A percentile compares a stretch with the other conserved stretches of the same genome.
These are phyloP conservation scores for Torulaspora pretoriensis DNA, from an alignment of 1,139 yeast genomes.

Conservation along the genomic window DNA sequence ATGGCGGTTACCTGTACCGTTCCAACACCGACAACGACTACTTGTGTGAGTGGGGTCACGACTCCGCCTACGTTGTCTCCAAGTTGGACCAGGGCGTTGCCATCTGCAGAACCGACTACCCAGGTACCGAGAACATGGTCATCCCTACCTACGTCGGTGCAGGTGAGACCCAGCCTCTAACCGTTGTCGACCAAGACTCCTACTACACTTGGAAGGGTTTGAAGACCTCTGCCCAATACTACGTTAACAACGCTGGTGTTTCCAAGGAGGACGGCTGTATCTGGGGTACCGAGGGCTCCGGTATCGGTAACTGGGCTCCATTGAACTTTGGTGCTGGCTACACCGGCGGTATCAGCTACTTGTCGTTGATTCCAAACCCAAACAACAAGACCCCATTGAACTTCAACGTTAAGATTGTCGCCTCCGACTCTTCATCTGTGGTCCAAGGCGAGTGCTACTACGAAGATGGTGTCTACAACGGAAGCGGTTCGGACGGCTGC, in stretches of 20 bases:
- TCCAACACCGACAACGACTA: slow-evolving; percentile 53
- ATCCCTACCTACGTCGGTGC: slow-evolving; percentile 67
- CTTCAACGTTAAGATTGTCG: slow-evolving; percentile 83
- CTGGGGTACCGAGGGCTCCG: slow-evolving; percentile 81
- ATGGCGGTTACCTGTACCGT: slow-evolving; percentile 64
- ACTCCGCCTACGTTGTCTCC: slow-evolving; percentile 57
- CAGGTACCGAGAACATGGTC: slow-evolving; percentile 86
- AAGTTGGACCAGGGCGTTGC: slow-evolving; percentile 58
- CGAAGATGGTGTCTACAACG: slow-evolving; percentile 66
- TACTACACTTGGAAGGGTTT: slow-evolving; percentile 83
- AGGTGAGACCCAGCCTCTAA: slow-evolving; percentile 55
- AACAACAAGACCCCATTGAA: slow-evolving; percentile 73
- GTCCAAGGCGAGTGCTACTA: slow-evolving; percentile 78
- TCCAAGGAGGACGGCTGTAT: slow-evolving; percentile 82
- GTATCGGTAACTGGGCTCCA: slow-evolving; percentile 98
- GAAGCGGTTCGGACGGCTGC: slow-evolving; percentile 69
- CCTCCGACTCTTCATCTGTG: slow-evolving; percentile 54
- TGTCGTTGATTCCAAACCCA: slow-evolving; percentile 93
- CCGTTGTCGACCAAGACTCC: slow-evolving; percentile 71
- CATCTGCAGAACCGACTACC: slow-evolving; percentile 82
- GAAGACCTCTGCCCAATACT: slow-evolving; percentile 90
- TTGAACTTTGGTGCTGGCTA: slow-evolving; percentile 90
- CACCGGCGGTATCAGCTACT: slow-evolving; percentile 71
- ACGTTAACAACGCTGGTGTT: slow-evolving; percentile 96
- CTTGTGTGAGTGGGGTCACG: slow-evolving; percentile 75